Evolutionary conservation across 495 filamentous ascomycete genomes (phyloP), one percentile per base, ranked within the genome.

Genomic region (Penicilliopsis zonata): DNA sequence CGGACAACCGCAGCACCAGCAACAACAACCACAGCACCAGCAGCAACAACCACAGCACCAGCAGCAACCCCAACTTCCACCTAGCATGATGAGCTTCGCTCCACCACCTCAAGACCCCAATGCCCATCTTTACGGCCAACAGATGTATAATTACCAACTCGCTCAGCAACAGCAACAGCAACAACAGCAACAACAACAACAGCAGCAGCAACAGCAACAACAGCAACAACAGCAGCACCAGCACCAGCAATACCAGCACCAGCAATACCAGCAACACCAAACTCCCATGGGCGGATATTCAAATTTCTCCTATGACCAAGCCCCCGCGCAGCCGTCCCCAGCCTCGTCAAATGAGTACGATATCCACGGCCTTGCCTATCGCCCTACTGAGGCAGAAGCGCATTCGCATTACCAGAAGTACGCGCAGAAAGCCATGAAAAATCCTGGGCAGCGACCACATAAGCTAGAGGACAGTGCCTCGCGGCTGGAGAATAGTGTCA

Each of bases 291-390:
- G 49, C 24, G 74, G 76, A 0, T 79, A 72, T 41, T 64, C 76
- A 9, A 62, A 69, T 17, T 78, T 67, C 38, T 64, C 59, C 12
- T 78, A 82, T 47, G 49, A 44, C 13, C 54, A 53, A 41, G 21
- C 50, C 9, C 53, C 52, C 20, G 55, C 41, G 35, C 52, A 44
- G 18, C 53, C 64, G 20, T 49, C 42, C 20, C 36, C 50, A 9
- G 40, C 37, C 15, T 20, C 45, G 2, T 38, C 50, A 18, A 56
- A 34, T 12, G 72, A 79, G 22, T 86, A 85, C 43, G 49, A 62
- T 20, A 68, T 88, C 18, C 86, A 93, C 50, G 71, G 67, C 37
- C 83, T 90, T 53, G 49, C 81, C 9, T 93, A 90, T 43, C 53
- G 76, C 33, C 85, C 86, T 6, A 82, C 77, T 1, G 76, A 84